Conservation (phyloP, 495 filamentous ascomycete species). For the Tuber melanosporum region DNA sequence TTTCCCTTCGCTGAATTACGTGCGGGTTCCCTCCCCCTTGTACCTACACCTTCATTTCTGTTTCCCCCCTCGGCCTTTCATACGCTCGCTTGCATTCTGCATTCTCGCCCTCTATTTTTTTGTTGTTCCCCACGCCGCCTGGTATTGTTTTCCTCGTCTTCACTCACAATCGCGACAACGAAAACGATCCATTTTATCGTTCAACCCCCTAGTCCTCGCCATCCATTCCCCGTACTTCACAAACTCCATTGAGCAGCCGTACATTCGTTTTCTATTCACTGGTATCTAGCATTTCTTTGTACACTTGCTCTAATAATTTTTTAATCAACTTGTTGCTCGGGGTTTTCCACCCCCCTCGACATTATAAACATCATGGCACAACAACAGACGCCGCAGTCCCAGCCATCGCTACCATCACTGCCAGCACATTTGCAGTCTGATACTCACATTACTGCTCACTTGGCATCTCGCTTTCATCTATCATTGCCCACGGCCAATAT, state of each 20-base stretch:
- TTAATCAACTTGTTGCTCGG: constrained; percentile 20
- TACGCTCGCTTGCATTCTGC: constrained; percentile 36
- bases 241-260: neutral
- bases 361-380: constrained; percentile 36
- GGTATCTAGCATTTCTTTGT: constrained; percentile 10
- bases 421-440: constrained; percentile 92
- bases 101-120: constrained; percentile 30
- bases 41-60: constrained; percentile 33
- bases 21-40: constrained; percentile 11
- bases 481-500: constrained; percentile 77
- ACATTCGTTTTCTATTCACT: constrained; percentile 21
- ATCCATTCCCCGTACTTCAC: constrained; percentile 13
- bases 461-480: constrained; percentile 92
- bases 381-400: constrained; percentile 60
- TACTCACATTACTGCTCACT: constrained; percentile 88
- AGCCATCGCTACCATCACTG: constrained; percentile 78
- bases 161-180: constrained; percentile 22
- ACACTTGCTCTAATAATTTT: constrained; percentile 20
- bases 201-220: constrained; percentile 13
- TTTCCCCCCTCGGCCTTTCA: constrained; percentile 18
- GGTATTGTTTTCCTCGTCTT: constrained; percentile 24
- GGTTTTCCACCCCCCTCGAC: constrained; percentile 32
- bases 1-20: constrained; percentile 11
- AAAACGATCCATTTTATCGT: constrained; percentile 22
- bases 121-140: constrained; percentile 19